Evolutionary conservation across 192 early-diverging fungal species (phyloP).

Genomic region (Coemansia sp.): DNA sequence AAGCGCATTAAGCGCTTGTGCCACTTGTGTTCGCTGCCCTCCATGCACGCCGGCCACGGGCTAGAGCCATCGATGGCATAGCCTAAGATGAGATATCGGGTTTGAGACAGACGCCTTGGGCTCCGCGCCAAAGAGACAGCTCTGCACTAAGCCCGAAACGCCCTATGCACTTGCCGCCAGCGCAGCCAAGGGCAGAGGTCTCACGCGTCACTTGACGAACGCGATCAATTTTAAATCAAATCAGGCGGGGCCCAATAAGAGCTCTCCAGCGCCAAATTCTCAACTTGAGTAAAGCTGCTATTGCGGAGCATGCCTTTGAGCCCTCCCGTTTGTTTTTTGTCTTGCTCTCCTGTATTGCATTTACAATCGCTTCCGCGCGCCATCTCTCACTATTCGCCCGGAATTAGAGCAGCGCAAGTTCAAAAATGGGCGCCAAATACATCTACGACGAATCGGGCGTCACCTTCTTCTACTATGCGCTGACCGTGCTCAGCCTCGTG

Average conservation of each 20-base stretch:
- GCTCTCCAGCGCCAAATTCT: background rate
- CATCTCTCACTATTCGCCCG: background rate
- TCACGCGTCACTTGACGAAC: background rate
- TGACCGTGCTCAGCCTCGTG: conserved; percentile 78
- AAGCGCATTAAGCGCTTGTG: background rate
- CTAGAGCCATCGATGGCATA: background rate
- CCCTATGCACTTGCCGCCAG: background rate
- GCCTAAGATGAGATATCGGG: background rate
- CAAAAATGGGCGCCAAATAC: conserved; percentile 70
- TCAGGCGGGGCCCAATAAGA: background rate
- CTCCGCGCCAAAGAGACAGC: background rate
- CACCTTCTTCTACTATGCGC: conserved; percentile 91
- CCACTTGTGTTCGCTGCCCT: background rate
- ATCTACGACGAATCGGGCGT: conserved; percentile 92
- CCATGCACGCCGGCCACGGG: background rate
- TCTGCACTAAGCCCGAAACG: background rate
- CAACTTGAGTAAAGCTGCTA: background rate
- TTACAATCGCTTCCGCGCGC: background rate
- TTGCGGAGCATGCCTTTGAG: background rate
- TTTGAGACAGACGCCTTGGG: no score
- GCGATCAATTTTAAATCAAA: background rate
- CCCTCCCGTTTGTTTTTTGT: background rate
- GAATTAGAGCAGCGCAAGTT: background rate
- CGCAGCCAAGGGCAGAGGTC: no score
- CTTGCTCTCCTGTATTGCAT: conserved; percentile 12